phyloP scores from a whole-genome alignment of 2,329 filamentous ascomycete species.

The Didymella sp. region DNA sequence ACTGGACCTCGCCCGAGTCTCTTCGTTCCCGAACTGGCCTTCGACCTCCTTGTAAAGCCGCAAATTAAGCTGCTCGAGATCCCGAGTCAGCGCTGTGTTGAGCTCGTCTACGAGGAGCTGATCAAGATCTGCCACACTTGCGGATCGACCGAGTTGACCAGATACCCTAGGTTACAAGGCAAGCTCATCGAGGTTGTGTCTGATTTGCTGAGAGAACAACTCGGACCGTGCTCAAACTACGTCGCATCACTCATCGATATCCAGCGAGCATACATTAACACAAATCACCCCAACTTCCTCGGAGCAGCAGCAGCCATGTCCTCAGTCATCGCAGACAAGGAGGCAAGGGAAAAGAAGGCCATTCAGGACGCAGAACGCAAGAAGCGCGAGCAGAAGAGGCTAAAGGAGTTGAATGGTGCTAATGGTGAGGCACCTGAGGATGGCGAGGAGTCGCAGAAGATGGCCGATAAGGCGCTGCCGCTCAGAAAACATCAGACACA shows the following conservation, averaged over 20 bases:
- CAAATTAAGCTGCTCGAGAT: conserved; percentile 97
- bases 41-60: conserved; percentile 95
- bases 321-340: conserved; percentile 91
- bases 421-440: conserved; percentile 67
- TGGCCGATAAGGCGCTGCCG: conserved; percentile 63
- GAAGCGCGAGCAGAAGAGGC: conserved; percentile 79
- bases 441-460: conserved; percentile 64
- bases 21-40: conserved; percentile 96
- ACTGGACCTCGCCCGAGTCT: conserved; percentile 94
- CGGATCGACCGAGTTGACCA: conserved; percentile 88
- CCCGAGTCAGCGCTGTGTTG: conserved; percentile 94
- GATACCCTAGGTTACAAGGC: conserved; percentile 90
- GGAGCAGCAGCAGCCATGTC: conserved; percentile 97
- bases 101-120: conserved; percentile 96
- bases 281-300: conserved; percentile 98
- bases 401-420: conserved; percentile 79
- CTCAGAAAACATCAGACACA: conserved; percentile 68
- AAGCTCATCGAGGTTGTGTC: conserved; percentile 99
- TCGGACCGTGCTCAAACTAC: conserved; percentile 87
- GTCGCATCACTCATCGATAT: conserved; percentile 98
- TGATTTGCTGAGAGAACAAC: conserved; percentile 87
- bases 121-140: conserved; percentile 99
- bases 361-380: conserved; percentile 83
- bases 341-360: conserved; percentile 88
- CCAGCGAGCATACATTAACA: conserved; percentile 98